phyloP scores from a whole-genome alignment of 140 eudicot genomes.

The Ambrosia hybrid region DNA sequence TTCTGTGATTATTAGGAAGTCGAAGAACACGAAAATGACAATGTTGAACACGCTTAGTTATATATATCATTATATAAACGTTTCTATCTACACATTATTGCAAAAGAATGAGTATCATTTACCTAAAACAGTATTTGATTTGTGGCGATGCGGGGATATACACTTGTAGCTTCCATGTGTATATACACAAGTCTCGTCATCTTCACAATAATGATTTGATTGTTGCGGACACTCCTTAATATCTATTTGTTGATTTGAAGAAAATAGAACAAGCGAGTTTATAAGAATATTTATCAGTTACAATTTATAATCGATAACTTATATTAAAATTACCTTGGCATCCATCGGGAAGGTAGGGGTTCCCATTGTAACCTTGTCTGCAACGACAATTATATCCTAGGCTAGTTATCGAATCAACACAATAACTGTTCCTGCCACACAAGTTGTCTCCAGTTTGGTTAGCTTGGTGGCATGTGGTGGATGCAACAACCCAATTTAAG shows the following conservation, averaged over 20 bases:
- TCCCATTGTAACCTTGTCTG: conserved; percentile 7
- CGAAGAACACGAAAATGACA: too few relatives aligned
- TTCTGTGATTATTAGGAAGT: too few relatives aligned
- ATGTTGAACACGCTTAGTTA: too few relatives aligned
- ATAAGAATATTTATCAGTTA: neutral
- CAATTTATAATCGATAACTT: neutral
- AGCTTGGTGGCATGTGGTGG: neutral
- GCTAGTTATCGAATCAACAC: neutral
- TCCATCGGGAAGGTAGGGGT: conserved; percentile 5
- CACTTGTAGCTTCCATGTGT: conserved; percentile 12
- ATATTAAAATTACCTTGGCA: conserved; percentile 7
- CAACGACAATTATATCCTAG: neutral
- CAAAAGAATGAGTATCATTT: neutral
- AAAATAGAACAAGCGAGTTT: neutral
- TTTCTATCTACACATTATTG: neutral
- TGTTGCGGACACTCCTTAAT: neutral
- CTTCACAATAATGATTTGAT: conserved; percentile 12
- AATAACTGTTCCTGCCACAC: conserved; percentile 4
- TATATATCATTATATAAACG: too few relatives aligned
- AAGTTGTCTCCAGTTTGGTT: neutral
- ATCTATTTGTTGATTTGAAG: neutral
- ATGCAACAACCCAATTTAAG: conserved; percentile 2
- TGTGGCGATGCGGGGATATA: conserved; percentile 3
- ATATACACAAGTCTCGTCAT: conserved; percentile 12
- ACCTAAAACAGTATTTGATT: neutral